Conservation (phyloP, 345 rosid genomes). For the Boechera divaricarpa region DNA sequence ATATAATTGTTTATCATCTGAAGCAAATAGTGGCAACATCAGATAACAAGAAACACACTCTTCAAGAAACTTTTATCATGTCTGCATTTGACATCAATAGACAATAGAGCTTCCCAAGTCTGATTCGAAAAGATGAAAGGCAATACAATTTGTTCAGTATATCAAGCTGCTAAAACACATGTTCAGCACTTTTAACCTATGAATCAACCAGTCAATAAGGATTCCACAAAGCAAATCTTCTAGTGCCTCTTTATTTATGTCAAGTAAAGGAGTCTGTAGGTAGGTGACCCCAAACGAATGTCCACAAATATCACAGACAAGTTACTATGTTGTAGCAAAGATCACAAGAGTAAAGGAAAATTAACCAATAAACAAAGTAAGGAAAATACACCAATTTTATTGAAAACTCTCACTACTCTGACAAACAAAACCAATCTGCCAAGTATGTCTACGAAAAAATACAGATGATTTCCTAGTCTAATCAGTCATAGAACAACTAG, state of each 20-base stretch:
- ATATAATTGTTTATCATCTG: not conserved
- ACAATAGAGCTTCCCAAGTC: not conserved
- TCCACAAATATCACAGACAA: conserved; percentile 25
- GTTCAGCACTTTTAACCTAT: conserved; percentile 25
- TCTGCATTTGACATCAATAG: conserved; percentile 13
- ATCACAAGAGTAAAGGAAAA: not conserved
- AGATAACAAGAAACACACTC: conserved; percentile 16
- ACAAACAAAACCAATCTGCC: conserved; percentile 44
- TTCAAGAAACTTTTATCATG: conserved; percentile 19
- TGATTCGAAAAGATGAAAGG: not conserved
- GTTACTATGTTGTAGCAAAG: not conserved
- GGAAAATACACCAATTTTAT: conserved; percentile 37
- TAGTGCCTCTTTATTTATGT: conserved; percentile 18
- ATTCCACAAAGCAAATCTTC: conserved; percentile 28
- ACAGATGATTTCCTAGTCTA: conserved; percentile 55
- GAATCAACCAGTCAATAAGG: conserved; percentile 19
- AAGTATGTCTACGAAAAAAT: conserved; percentile 43
- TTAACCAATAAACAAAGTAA: conserved; percentile 27
- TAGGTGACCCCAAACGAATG: conserved; percentile 10
- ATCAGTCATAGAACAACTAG: conserved; percentile 55
- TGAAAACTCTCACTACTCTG: conserved; percentile 40
- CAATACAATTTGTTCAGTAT: not conserved
- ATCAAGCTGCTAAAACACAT: conserved; percentile 23
- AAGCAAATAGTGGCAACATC: conserved; percentile 14
- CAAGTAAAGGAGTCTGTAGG: conserved; percentile 25